Percentiles rank a stretch among this genome's conserved stretches.
phyloP scores from a whole-genome alignment of 140 eudicot genomes.

The Oenanthe javanica region DNA sequence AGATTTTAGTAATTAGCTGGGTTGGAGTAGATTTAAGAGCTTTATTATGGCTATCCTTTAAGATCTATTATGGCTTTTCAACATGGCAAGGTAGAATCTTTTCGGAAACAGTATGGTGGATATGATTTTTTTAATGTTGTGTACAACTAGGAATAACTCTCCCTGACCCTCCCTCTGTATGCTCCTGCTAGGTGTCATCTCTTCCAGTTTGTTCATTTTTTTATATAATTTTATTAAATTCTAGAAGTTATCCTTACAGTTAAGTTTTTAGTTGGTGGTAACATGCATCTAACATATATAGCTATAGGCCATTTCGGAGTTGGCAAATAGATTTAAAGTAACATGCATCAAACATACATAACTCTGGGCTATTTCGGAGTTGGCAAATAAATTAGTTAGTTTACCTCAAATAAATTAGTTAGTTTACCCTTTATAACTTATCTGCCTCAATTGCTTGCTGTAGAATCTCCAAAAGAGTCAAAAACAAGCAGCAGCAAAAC shows the following conservation, averaged over 20 bases:
- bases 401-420: too few relatives aligned
- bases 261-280: background rate
- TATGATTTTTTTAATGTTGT: background rate
- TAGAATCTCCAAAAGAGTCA: constrained; percentile 68
- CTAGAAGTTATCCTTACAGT: background rate
- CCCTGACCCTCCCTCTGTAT: background rate
- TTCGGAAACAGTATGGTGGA: background rate
- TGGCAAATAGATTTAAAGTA: background rate
- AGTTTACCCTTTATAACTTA: background rate
- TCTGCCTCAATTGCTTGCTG: constrained; percentile 4
- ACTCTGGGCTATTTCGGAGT: background rate
- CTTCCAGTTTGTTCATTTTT: background rate
- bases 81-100: background rate
- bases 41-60: background rate
- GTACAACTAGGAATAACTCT: background rate
- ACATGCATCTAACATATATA: background rate
- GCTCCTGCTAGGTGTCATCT: background rate
- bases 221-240: background rate
- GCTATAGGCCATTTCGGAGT: background rate
- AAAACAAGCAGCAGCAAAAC: constrained; percentile 78
- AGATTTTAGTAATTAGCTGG: background rate
- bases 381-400: too few relatives aligned
- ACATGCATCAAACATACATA: background rate
- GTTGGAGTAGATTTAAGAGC: background rate
- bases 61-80: background rate